phyloP scores from a whole-genome alignment of 2,329 filamentous ascomycete species.

The Cryoendolithus antarcticus region DNA sequence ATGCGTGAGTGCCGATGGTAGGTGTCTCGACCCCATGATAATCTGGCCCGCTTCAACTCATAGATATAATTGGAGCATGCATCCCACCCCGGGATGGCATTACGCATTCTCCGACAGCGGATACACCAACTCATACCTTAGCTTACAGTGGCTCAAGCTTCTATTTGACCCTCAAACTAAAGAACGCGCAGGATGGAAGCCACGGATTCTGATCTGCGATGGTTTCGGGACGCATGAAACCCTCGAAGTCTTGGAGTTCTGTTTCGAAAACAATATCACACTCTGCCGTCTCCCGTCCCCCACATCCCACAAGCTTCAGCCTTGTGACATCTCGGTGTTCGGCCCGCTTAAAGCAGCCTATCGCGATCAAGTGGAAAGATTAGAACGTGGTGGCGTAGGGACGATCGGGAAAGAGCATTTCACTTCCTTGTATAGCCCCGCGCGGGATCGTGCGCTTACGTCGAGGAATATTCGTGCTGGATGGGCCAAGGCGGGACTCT shows the following conservation, averaged over 20 bases:
- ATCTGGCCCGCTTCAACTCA: too few species aligned
- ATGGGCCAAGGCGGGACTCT: too few species aligned
- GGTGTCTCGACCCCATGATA: slow-evolving; percentile 15
- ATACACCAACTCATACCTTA: too few species aligned
- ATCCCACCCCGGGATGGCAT: too few species aligned
- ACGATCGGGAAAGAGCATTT: slow-evolving; percentile 9
- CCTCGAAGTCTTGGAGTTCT: slow-evolving; percentile 14
- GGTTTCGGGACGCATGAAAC: slow-evolving; percentile 26
- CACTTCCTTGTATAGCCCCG: slow-evolving; percentile 12
- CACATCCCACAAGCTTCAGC: slow-evolving; percentile 18
- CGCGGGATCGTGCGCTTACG: too few species aligned
- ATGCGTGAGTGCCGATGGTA: slow-evolving; percentile 15
- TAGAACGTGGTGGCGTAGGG: slow-evolving; percentile 5
- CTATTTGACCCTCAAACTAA: too few species aligned
- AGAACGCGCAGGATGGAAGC: slow-evolving; percentile 18
- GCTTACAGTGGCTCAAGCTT: too few species aligned
- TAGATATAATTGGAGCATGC: too few species aligned
- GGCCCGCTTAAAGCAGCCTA: slow-evolving; percentile 3
- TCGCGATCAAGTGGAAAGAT: slow-evolving; percentile 7
- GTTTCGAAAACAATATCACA: slow-evolving; percentile 23
- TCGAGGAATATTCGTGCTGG: too few species aligned
- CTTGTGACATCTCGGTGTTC: slow-evolving; percentile 15
- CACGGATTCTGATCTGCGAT: slow-evolving; percentile 24
- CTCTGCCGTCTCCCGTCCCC: slow-evolving; percentile 21
- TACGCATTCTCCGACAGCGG: too few species aligned